Evolutionary conservation across 2,329 filamentous ascomycete species (phyloP), one percentile per base, ranked within the genome.

Genomic region (Colletotrichum cordylinicola): DNA sequence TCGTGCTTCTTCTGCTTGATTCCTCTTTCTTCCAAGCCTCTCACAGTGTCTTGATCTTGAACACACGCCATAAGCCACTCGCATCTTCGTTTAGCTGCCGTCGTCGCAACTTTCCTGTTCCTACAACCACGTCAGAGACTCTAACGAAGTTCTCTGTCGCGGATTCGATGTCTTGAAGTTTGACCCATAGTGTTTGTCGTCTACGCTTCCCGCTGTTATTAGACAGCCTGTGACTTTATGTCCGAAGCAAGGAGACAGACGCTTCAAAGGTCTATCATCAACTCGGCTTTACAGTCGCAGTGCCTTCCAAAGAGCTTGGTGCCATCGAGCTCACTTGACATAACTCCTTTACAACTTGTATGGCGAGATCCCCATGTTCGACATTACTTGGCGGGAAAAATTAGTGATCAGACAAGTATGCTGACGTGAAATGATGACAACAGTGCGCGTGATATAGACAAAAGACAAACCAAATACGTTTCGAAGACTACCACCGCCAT

Each of bases 121-220:
- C 12, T 13, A 18, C 24, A 29, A 10, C 33, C 13, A 8, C 12
- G 27, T 18, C 70, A 73, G 35, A 64, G 70, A 73, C 33, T 68
- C 10, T 29, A 8, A n/a, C 27, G 29, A 31, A 55, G 18, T 27
- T 15, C n/a, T 39, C 43, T 31, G 3, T 48, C 21, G 78, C 48
- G 72, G 56, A 16, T 37, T 79, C 56, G 70, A 78, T 62, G 70
- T 66, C 58, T 69, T 74, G 67, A 76, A 78, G n/a, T 67, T 67
- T 55, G 4, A 39, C 9, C 15, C 37, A 24, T 43, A n/a, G 56
- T 71, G 71, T 73, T 67, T 68, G 64, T 48, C 29, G 43, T 37
- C 37, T 37, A n/a, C 35, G 73, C 74, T 74, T 78, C 76, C 67
- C 64, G 77, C 73, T 78, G 77, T 78, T 78, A 78, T 61, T 78